Conservation (phyloP, 768 basidiomycete species). For the Russula sp. region DNA sequence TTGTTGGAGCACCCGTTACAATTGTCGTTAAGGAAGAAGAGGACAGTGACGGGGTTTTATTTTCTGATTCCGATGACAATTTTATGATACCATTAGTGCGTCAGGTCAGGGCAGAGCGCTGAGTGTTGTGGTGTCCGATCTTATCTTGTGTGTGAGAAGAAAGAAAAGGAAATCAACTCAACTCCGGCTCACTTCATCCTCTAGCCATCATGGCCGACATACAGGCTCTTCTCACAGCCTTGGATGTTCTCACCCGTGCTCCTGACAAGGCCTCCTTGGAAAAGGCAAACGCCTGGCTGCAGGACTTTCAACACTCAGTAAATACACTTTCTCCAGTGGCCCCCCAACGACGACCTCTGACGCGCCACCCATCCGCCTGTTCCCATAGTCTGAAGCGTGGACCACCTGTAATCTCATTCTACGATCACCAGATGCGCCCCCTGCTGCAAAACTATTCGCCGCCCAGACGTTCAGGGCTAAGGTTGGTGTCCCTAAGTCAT, state of each 20-base stretch:
- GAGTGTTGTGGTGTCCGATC: background rate
- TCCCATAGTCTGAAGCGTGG: conserved; percentile 93
- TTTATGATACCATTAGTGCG: conserved; percentile 23
- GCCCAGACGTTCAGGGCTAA: conserved; percentile 96
- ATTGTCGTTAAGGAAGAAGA: background rate
- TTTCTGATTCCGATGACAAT: conserved; percentile 20
- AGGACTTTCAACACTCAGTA: conserved; percentile 99
- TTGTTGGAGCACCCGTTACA: conserved; percentile 6
- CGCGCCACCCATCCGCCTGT: conserved; percentile 47
- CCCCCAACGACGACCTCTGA: conserved; percentile 53
- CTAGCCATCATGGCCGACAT: conserved; percentile 52
- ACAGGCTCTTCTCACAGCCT: conserved; percentile 64
- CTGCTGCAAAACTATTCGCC: conserved; percentile 83
- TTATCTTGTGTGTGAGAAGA: conserved; percentile 9
- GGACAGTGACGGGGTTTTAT: conserved; percentile 4
- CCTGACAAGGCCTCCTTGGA: conserved; percentile 81
- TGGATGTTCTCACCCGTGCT: conserved; percentile 71
- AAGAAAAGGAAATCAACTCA: background rate
- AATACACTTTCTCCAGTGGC: conserved; percentile 71
- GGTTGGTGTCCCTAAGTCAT: conserved; percentile 39
- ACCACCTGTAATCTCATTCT: conserved; percentile 89
- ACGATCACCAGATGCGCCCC: conserved; percentile 66
- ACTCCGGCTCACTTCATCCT: background rate
- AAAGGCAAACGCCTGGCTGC: conserved; percentile 89
- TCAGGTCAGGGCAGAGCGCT: background rate